These are phyloP conservation scores for Solidago caesia DNA, from an alignment of 129 eudicot genomes.

Conservation along the genomic window DNA sequence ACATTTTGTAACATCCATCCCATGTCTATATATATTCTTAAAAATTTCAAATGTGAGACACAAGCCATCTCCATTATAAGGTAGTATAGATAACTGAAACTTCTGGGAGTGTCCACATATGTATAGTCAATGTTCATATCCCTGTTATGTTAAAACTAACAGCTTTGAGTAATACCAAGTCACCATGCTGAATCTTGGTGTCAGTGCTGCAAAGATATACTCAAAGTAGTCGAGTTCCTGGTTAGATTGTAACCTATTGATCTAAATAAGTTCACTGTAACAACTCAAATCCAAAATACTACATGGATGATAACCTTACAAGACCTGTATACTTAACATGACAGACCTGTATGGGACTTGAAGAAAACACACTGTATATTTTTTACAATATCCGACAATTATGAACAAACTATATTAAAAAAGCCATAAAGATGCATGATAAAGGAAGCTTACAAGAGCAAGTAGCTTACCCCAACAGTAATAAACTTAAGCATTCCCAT, in stretches of 20 bases:
- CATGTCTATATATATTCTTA: neutral
- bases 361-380: neutral
- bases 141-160: neutral
- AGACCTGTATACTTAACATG: neutral
- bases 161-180: slow-evolving; percentile 4
- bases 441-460: neutral
- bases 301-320: neutral
- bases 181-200: neutral
- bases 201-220: neutral
- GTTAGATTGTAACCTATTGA: neutral
- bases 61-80: too few relatives aligned
- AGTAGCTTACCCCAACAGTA: slow-evolving; percentile 61
- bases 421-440: neutral
- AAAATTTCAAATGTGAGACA: too few relatives aligned
- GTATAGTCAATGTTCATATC: slow-evolving; percentile 8
- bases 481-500: slow-evolving; percentile 67
- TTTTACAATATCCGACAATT: neutral
- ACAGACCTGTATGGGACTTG: neutral
- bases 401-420: slow-evolving; percentile 13
- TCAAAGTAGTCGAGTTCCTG: neutral
- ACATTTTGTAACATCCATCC: too few relatives aligned
- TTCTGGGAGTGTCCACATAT: neutral
- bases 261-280: neutral
- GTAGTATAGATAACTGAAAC: neutral
- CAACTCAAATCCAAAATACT: slow-evolving; percentile 1